Evolutionary conservation across 1,284 basidiomycete species (phyloP), one percentile per base, ranked within the genome.

Genomic region (Papiliotrema nemorosa): DNA sequence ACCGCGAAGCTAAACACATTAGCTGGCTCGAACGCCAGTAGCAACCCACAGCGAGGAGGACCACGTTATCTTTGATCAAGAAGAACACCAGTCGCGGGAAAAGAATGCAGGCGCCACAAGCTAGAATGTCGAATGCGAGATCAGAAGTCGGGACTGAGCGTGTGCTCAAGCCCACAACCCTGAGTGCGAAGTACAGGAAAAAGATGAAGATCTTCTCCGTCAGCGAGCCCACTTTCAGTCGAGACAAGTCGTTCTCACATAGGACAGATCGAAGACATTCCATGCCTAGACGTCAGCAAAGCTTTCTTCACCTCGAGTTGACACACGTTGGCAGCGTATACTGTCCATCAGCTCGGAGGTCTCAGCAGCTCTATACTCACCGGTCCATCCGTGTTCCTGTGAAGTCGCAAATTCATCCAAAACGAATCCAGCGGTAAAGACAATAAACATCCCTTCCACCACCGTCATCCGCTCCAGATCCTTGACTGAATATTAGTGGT

Each of bases 11-110:
- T 90, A 48, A 4, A 0, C 29, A 31, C 25, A 14, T 47, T 37
- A 43, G 43, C 14, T 25, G 16, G 14, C 13, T 48, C 12, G 13
- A 27, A 40, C 6, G 4, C 22, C n/a, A 34, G 25, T 12, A 5
- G 4, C 27, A 18, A 73, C 78, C 53, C 67, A 90, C 88, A 7
- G 75, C 73, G 16, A 93, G 73, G 25, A 93, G 81, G 34, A 93
- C 79, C 18, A 91, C 83, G 50, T 90, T 90, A 60, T 89, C 86
- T 16, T 84, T 84, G 44, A 93, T 82, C 2, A 87, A 81, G 67
- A 89, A 91, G 73, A 93, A 93, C 0, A 87, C 88, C 16, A 93
- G 75, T 39, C 90, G 80, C 10, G 90, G 90, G 66, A 92, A 88
- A 22, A 93, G 79, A 43, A 93, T 85, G 64, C 89, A 92, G 9